Conservation (phyloP, 768 basidiomycete species). For the Boletus sensibilis region DNA sequence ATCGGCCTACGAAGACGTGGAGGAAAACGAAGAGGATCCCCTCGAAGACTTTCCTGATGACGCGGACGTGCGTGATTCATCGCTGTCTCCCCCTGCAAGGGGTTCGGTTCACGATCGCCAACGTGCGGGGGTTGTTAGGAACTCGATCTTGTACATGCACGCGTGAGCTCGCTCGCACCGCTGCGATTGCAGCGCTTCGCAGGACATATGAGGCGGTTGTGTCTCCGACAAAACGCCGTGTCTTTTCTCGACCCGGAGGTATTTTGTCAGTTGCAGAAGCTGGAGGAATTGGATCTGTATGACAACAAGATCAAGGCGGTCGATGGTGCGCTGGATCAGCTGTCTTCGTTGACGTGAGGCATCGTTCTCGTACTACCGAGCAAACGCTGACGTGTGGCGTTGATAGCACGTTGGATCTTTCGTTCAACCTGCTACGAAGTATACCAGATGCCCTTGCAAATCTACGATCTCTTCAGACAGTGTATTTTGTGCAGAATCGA, state of each 20-base stretch:
- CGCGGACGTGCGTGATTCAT: slow-evolving; percentile 58
- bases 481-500: slow-evolving; percentile 97
- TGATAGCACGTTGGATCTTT: slow-evolving; percentile 79
- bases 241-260: slow-evolving; percentile 68
- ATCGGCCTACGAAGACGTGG: slow-evolving; percentile 40
- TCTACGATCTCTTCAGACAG: slow-evolving; percentile 63
- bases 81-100: background rate
- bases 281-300: slow-evolving; percentile 93
- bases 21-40: slow-evolving; percentile 60
- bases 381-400: background rate
- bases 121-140: slow-evolving; percentile 49
- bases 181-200: slow-evolving; percentile 78
- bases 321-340: slow-evolving; percentile 60
- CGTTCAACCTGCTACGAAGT: slow-evolving; percentile 84
- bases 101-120: background rate
- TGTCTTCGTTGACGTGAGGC: slow-evolving; percentile 56
- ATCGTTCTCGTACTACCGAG: background rate
- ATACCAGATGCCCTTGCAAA: slow-evolving; percentile 62
- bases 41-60: slow-evolving; percentile 81
- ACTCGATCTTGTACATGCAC: slow-evolving; percentile 79
- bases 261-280: slow-evolving; percentile 58
- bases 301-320: slow-evolving; percentile 89
- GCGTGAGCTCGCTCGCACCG: slow-evolving; percentile 63
- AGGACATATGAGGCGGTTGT: slow-evolving; percentile 64
- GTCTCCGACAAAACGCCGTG: slow-evolving; percentile 85